These are phyloP conservation scores for Globisporangium okanoganense DNA, from an alignment of 352 stramenopile genomes.

Conservation along the genomic window DNA sequence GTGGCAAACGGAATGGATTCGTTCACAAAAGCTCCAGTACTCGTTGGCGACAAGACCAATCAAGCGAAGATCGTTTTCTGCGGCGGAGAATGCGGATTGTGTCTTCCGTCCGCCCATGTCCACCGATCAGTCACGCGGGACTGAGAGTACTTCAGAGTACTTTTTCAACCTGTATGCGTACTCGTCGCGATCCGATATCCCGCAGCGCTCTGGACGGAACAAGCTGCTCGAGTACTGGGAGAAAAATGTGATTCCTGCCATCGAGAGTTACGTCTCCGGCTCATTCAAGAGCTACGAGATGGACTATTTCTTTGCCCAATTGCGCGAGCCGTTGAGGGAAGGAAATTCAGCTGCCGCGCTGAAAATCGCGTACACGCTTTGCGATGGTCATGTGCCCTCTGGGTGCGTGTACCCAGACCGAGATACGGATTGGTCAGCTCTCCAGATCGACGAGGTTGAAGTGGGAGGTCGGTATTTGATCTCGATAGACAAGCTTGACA, in stretches of 20 bases:
- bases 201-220: constrained; percentile 67
- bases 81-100: constrained; percentile 29
- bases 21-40: constrained; percentile 35
- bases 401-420: constrained; percentile 78
- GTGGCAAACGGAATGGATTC: constrained; percentile 46
- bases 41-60: constrained; percentile 43
- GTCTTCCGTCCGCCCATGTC: constrained; percentile 23
- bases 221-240: constrained; percentile 85
- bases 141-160: constrained; percentile 31
- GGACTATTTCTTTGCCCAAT: constrained; percentile 84
- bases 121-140: constrained; percentile 15
- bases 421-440: constrained; percentile 68
- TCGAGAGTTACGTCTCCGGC: constrained; percentile 74
- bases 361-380: constrained; percentile 79
- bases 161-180: constrained; percentile 76
- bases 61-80: constrained; percentile 28
- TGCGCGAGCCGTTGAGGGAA: constrained; percentile 71
- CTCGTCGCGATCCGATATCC: constrained; percentile 51
- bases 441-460: constrained; percentile 77
- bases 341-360: constrained; percentile 68
- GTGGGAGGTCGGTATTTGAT: constrained; percentile 58
- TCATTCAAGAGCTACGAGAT: constrained; percentile 88
- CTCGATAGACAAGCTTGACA: constrained; percentile 27
- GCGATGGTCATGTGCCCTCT: constrained; percentile 72
- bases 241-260: constrained; percentile 81